Evolutionary conservation across 2,329 filamentous ascomycete genomes (phyloP), one percentile per base, ranked within the genome.

Genomic region (Colletotrichum abscissum): DNA sequence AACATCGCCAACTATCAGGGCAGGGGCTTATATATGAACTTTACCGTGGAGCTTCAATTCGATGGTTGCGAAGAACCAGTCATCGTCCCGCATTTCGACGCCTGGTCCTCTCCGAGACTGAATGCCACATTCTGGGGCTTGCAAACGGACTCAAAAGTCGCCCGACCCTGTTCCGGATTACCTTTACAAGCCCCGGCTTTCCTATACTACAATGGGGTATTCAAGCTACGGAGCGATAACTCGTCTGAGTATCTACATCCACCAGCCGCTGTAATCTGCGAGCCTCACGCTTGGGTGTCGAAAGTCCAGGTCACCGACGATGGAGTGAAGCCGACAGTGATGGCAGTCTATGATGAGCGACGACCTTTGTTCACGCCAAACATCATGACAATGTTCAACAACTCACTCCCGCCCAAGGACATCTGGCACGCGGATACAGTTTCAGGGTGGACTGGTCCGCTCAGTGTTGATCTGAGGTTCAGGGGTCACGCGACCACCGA

Each of bases 281-380:
- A 65, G 16, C 52, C 69, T 14, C 59, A 35, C 7, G 35, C 64
- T 1, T 68, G 69, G 69, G 4, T 72, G 14, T 63, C 69, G 2
- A 72, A 72, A 49, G 64, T 72, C 2, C 30, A 26, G 14, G 69
- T 68, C 24, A 24, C 46, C 4, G 64, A 72, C 19, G 69, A 72
- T 24, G 69, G 69, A 2, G 5, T 63, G 22, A 67, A 49, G 19
- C 64, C 64, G 6, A 58, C 52, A 5, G 19, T 63, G 6, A 52
- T 49, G 5, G 12, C 49, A 12, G 14, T 72, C 5, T 28, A 35
- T 1, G 46, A 58, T 22, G 33, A 63, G 22, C 12, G 35, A 22
- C 63, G 57, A 28, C 63, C 28, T 1, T 19, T 38, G 3, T 33
- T 57, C 2, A 30, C 63, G 11, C 35, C 49, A 8, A 57, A 67